Base-by-base conservation (phyloP, 257 asterid genomes). In the Primulina huaijiensis region DNA sequence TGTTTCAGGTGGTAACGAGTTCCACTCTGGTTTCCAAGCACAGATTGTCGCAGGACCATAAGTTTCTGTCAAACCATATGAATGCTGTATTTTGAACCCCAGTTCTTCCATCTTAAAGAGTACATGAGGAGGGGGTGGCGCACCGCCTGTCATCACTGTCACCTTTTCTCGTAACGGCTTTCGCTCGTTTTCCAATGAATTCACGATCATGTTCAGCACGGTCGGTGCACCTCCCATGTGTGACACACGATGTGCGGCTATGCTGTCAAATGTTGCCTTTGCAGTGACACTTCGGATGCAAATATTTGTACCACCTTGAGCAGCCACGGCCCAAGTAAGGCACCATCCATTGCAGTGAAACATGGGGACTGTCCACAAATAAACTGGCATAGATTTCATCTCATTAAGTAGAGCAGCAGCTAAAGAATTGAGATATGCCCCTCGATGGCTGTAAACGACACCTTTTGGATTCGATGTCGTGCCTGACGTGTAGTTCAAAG, bases 401-500 rank as follows among this genome's bases (percentile, higher is more conserved):
- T 73, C 77, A 56, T 73, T 73, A 12, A 73, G 77, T 29, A 73
- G 72, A 65, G 52, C 61, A 23, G 72, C 77, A 35, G 77, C 60
- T 38, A 73, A 33, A 10, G 77, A 65, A 58, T 73, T 73, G 34
- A 73, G 72, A 65, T 73, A 73, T 17, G 77, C 77, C 6, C 77
- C 77, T 46, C 77, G 61, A 21, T 73, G 77, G 57, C 77, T 65
- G n/a, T 65, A 73, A 65, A 72, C 61, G 34, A 72, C 76, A 7
- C 76, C 72, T 56, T 72, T 72, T 3, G 76, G 72, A 58, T 65
- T 73, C 0, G 21, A 50, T 50, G 20, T 50, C 57, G 57, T 50
- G 57, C 20, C 57, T 14, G 20, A 50, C 4, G 20, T 89, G 81
- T 81, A 91, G 65, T 80, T 84, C 62, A 91, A 74, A 2, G 95